Conservation (phyloP, 163 green algal species). For the Volvox carteri region DNA sequence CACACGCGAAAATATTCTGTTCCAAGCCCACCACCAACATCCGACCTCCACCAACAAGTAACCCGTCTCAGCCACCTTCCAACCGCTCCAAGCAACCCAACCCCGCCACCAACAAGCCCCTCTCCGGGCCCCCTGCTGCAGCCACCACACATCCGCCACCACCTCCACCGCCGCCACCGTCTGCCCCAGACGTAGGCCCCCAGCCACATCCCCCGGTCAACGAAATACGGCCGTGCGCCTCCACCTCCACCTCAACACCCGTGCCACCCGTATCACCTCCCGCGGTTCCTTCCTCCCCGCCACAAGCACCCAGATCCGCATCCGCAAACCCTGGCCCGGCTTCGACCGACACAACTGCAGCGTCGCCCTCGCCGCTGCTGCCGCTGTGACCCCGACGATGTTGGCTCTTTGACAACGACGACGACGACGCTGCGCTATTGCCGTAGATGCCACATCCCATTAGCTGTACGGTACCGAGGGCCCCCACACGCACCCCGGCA, state of each 20-base stretch:
- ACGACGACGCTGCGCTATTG: not conserved
- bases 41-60: no score
- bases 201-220: not conserved
- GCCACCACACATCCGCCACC: not conserved
- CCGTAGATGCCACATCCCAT: not conserved
- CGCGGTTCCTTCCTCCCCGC: not conserved
- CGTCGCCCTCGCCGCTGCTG: not conserved
- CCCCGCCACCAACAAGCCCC: not conserved
- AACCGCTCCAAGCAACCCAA: not conserved
- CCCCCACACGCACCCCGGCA: slow-evolving; percentile 11
- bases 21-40: no score
- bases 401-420: not conserved
- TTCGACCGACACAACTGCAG: not conserved
- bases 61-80: not conserved
- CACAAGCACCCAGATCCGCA: not conserved
- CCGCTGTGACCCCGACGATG: not conserved
- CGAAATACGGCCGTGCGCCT: not conserved
- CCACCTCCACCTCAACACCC: slow-evolving; percentile 38
- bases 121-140: not conserved
- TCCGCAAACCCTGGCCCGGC: not conserved
- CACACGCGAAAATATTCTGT: no score
- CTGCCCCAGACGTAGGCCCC: not conserved
- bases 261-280: not conserved
- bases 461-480: slow-evolving; percentile 23
- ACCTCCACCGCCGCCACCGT: no score